Base-by-base conservation (phyloP, 306 rosid genomes). In the Vachellia pachyceras region DNA sequence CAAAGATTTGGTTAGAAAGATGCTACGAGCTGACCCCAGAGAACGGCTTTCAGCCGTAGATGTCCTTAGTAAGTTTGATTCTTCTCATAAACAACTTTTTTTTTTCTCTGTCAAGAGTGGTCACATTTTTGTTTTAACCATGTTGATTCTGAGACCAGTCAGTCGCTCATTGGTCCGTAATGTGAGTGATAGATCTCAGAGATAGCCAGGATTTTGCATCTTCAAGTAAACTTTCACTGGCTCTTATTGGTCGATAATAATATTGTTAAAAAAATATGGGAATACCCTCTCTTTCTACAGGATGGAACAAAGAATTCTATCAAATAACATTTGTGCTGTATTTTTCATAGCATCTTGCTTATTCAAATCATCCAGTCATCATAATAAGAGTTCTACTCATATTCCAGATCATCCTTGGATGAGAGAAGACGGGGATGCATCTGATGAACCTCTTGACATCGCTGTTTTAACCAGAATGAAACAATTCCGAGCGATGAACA, bases 401-500 rank as follows among this genome's bases (percentile, higher is more conserved):
- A 49, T 61, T 89, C 86, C 90, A 95, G 99, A 89, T 85, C 99
- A 95, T 88, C 97, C 99, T 64, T 95, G 99, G 99, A 86, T 95
- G 97, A 90, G 92, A 88, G 98, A 81, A 85, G 98, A 95, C 79
- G 98, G 98, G 36, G 91, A 82, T 73, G 97, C 97, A 87, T 86
- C 98, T 50, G 97, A 95, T 85, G 88, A 91, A 85, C 98, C 98
- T 76, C 95, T 95, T 84, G 98, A 95, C 85, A 87, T 89, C 89
- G 94, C 97, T 73, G 98, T 95, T 79, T 86, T 95, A 80, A 76
- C 91, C 67, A 91, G 98, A 91, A 91, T 95, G 94, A 95, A 95
- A 71, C 98, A 95, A 89, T 95, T 95, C 86, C 89, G 97, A 65
- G 98, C 98, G 80, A 95, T 92, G 98, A 95, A 95, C 94, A 95